phyloP scores from a whole-genome alignment of 108 stramenopile genomes.

The Nannochloropsis gaditana region DNA sequence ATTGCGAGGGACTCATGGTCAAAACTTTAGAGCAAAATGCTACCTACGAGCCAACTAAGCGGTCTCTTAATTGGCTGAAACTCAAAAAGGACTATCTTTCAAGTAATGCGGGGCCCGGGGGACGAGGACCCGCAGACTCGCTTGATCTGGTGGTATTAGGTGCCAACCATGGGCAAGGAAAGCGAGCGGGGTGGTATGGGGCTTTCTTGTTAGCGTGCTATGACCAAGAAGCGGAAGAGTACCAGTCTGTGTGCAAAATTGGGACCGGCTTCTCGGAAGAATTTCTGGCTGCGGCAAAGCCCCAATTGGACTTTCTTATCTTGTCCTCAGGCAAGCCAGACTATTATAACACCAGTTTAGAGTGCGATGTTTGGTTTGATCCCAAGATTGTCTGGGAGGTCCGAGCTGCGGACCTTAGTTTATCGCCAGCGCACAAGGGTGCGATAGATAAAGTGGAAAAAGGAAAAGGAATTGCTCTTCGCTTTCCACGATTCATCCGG shows the following conservation, averaged over 20 bases:
- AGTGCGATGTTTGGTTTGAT: slow-evolving; percentile 2
- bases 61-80: slow-evolving; percentile 98
- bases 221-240: slow-evolving; percentile 88
- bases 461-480: slow-evolving; percentile 83
- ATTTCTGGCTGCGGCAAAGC: slow-evolving; percentile 29
- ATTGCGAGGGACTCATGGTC: slow-evolving; percentile 99
- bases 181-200: slow-evolving; percentile 64
- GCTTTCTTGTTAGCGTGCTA: slow-evolving; percentile 98
- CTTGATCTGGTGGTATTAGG: slow-evolving; percentile 83
- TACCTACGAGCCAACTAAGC: slow-evolving; percentile 84
- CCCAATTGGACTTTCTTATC: not conserved
- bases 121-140: slow-evolving; percentile 78
- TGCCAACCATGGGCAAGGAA: slow-evolving; percentile 57
- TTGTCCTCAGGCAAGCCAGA: not conserved
- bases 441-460: slow-evolving; percentile 44
- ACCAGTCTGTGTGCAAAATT: slow-evolving; percentile 96
- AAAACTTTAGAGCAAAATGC: slow-evolving; percentile 89
- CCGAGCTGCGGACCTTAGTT: slow-evolving; percentile 72
- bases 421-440: slow-evolving; percentile 46
- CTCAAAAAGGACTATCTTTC: slow-evolving; percentile 99
- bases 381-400: slow-evolving; percentile 96
- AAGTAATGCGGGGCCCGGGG: slow-evolving; percentile 54
- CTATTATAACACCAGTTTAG: slow-evolving; percentile 12
- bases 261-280: slow-evolving; percentile 99
- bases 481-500: slow-evolving; percentile 96